phyloP scores from a whole-genome alignment of 2,329 filamentous ascomycete genomes.

The Chaetomiaceae sp. region DNA sequence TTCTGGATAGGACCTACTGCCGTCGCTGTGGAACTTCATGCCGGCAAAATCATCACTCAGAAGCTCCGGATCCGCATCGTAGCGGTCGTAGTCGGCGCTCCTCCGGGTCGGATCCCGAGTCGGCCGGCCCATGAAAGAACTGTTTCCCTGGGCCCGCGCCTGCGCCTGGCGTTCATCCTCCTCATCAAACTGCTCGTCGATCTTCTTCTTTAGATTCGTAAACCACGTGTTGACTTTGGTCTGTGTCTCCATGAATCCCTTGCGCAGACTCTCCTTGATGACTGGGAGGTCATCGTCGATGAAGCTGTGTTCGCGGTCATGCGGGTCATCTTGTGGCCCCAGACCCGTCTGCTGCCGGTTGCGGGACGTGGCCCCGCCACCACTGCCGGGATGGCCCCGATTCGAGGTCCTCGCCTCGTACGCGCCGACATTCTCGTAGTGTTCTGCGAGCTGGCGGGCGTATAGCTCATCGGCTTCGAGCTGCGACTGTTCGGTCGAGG shows the following conservation, averaged over 20 bases:
- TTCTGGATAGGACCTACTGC: constrained; percentile 47
- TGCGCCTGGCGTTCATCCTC: constrained; percentile 51
- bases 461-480: constrained; percentile 45
- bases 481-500: constrained; percentile 64
- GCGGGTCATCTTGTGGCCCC: constrained; percentile 52
- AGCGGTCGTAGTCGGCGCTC: constrained; percentile 84
- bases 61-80: constrained; percentile 90
- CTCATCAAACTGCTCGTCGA: constrained; percentile 83
- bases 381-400: constrained; percentile 28
- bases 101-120: constrained; percentile 61
- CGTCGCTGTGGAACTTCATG: constrained; percentile 59
- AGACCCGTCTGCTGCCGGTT: constrained; percentile 46
- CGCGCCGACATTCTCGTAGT: constrained; percentile 65
- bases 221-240: constrained; percentile 92
- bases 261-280: constrained; percentile 86
- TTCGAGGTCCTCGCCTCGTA: constrained; percentile 55
- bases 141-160: constrained; percentile 27
- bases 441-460: constrained; percentile 75
- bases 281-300: constrained; percentile 93
- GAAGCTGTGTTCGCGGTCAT: constrained; percentile 77
- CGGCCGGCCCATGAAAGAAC: constrained; percentile 43
- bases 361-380: constrained; percentile 32
- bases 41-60: constrained; percentile 83
- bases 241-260: constrained; percentile 93
- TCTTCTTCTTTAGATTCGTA: constrained; percentile 81